Conservation (phyloP, 306 rosid genomes). For the Myrica gale region DNA sequence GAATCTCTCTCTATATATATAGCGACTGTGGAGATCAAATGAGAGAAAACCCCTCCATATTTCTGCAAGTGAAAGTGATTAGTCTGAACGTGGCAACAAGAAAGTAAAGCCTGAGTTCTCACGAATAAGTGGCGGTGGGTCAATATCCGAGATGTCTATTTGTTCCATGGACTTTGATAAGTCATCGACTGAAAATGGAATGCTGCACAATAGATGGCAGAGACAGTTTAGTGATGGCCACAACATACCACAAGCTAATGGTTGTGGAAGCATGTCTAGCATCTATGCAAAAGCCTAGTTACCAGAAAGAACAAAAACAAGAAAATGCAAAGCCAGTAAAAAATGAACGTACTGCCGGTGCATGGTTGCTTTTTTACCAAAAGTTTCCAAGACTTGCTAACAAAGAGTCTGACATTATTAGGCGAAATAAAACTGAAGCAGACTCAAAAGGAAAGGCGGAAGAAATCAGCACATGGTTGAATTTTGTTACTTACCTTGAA, state of each 20-base stretch:
- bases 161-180: slow-evolving; percentile 57
- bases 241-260: neutral
- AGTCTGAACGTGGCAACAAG: slow-evolving; percentile 50
- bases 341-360: no score
- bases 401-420: neutral
- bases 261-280: neutral
- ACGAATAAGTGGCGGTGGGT: slow-evolving; percentile 48
- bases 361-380: no score
- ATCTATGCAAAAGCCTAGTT: no score
- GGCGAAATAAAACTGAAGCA: neutral
- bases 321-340: no score
- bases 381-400: no score
- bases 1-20: slow-evolving; percentile 1
- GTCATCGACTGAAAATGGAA: slow-evolving; percentile 65
- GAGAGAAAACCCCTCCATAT: slow-evolving; percentile 21
- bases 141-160: slow-evolving; percentile 48
- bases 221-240: slow-evolving; percentile 20
- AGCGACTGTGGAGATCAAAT: neutral
- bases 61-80: slow-evolving; percentile 26
- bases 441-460: neutral
- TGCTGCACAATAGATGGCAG: slow-evolving; percentile 39
- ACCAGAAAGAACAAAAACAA: no score
- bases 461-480: slow-evolving; percentile 10
- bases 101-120: slow-evolving; percentile 61
- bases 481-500: slow-evolving; percentile 44